A percentile compares a stretch with the other conserved stretches of the same genome.
Evolutionary conservation across 768 basidiomycete genomes (phyloP).

Genomic region (Porpolomopsis calyptriformis): DNA sequence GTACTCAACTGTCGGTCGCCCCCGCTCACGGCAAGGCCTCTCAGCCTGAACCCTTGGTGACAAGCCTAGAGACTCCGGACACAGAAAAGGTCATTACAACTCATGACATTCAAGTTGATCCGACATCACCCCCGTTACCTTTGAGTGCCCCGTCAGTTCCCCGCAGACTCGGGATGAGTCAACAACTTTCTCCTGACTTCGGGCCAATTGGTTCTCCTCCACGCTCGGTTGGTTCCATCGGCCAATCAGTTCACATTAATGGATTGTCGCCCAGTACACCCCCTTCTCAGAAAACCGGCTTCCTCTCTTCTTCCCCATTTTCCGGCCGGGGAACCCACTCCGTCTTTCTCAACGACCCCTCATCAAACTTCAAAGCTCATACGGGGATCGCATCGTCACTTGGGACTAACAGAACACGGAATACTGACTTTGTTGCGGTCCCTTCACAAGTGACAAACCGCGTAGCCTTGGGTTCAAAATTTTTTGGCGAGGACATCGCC

Average conservation of each 20-base stretch:
- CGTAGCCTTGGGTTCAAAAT: conserved; percentile 6
- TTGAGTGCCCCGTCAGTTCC: conserved; percentile 34
- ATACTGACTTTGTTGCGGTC: background rate
- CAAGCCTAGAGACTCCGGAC: conserved; percentile 5
- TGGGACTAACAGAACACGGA: conserved; percentile 21
- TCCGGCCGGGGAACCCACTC: conserved; percentile 61
- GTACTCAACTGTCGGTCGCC: conserved; percentile 33
- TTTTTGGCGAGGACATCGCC: conserved; percentile 26
- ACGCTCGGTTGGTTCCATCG: conserved; percentile 23
- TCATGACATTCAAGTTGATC: conserved; percentile 15
- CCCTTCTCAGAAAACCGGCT: conserved; percentile 29
- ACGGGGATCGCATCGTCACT: conserved; percentile 56
- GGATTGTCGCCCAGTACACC: conserved; percentile 50
- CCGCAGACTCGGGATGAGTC: conserved; percentile 31
- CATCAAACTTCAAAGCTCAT: conserved; percentile 22
- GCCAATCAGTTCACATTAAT: conserved; percentile 27
- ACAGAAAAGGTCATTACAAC: conserved; percentile 2
- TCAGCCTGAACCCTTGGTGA: conserved; percentile 11
- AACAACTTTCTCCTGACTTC: conserved; percentile 37
- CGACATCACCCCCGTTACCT: conserved; percentile 42
- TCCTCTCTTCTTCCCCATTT: conserved; percentile 60
- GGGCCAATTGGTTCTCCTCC: conserved; percentile 83
- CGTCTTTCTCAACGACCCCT: conserved; percentile 33
- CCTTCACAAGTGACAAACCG: conserved; percentile 10
- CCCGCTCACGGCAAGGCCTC: conserved; percentile 30